A percentile compares a stretch with the other conserved stretches of the same genome.
Conservation (phyloP, 2,329 filamentous ascomycete genomes). For the Ascochyta viciae-villosae region DNA sequence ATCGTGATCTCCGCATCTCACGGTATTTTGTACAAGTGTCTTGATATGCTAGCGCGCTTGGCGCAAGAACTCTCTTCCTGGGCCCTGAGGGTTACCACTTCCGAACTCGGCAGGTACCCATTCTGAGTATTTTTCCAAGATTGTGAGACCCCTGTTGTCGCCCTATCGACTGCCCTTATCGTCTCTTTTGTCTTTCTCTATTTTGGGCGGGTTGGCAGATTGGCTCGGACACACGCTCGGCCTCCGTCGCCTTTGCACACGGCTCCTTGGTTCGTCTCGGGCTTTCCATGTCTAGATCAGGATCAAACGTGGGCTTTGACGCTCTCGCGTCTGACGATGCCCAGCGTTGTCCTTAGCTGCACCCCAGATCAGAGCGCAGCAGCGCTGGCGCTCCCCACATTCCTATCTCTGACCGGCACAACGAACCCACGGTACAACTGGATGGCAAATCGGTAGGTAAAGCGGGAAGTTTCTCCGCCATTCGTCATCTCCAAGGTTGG, state of each 20-base stretch:
- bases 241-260: slow-evolving; percentile 6
- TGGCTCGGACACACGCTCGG: slow-evolving; percentile 4
- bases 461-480: slow-evolving; percentile 17
- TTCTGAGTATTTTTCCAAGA: slow-evolving; percentile 9
- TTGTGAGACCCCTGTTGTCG: slow-evolving; percentile 9
- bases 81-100: slow-evolving; percentile 7
- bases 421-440: slow-evolving; percentile 15
- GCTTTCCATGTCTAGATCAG: slow-evolving; percentile 4
- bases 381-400: slow-evolving; percentile 27
- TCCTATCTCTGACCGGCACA: slow-evolving; percentile 23
- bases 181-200: slow-evolving; percentile 7
- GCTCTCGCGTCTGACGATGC: slow-evolving; percentile 7
- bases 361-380: slow-evolving; percentile 36
- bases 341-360: slow-evolving; percentile 20
- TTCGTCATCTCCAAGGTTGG: slow-evolving; percentile 14
- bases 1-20: slow-evolving; percentile 21
- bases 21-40: slow-evolving; percentile 3
- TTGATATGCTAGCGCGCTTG: slow-evolving; percentile 15
- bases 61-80: slow-evolving; percentile 5
- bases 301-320: background rate
- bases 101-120: slow-evolving; percentile 22
- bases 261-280: slow-evolving; percentile 2
- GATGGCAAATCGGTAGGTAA: slow-evolving; percentile 28
- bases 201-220: slow-evolving; percentile 1
- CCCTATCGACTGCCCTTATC: slow-evolving; percentile 13